phyloP scores from a whole-genome alignment of 2,329 filamentous ascomycete species.

The Aspergillus sclerotialis region DNA sequence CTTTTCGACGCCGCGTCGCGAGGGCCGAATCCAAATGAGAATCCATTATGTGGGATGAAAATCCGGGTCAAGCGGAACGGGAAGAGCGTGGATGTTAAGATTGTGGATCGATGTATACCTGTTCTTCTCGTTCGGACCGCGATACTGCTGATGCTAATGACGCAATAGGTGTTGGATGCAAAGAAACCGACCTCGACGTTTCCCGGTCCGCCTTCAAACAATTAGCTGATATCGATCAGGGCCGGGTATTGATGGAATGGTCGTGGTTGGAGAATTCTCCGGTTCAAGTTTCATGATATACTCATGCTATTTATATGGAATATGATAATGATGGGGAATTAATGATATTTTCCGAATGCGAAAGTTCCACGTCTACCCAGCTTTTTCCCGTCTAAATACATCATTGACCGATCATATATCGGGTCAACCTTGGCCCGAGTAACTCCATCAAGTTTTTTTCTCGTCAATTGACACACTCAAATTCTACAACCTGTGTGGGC shows the following conservation, averaged over 20 bases:
- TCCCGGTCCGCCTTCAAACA: constrained; percentile 42
- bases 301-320: not conserved
- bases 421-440: no score
- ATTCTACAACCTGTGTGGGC: no score
- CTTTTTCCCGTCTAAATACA: no score
- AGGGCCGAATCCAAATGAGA: constrained; percentile 53
- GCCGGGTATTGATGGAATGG: constrained; percentile 45
- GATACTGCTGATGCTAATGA: constrained; percentile 6
- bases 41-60: constrained; percentile 60
- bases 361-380: no score
- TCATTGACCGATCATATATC: no score
- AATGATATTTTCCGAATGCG: no score
- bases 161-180: constrained; percentile 38
- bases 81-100: constrained; percentile 53
- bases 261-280: constrained; percentile 41
- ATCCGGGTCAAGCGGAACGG: constrained; percentile 56
- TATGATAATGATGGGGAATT: no score
- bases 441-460: no score
- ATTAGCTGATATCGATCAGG: constrained; percentile 40
- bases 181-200: constrained; percentile 44
- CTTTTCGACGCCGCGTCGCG: constrained; percentile 56
- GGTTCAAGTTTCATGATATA: constrained; percentile 8
- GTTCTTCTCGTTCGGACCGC: not conserved
- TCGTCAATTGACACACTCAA: no score
- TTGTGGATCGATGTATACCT: constrained; percentile 59